Base-by-base conservation (phyloP, 805 yeast species). In the Yamadazyma paraphyllophila region DNA sequence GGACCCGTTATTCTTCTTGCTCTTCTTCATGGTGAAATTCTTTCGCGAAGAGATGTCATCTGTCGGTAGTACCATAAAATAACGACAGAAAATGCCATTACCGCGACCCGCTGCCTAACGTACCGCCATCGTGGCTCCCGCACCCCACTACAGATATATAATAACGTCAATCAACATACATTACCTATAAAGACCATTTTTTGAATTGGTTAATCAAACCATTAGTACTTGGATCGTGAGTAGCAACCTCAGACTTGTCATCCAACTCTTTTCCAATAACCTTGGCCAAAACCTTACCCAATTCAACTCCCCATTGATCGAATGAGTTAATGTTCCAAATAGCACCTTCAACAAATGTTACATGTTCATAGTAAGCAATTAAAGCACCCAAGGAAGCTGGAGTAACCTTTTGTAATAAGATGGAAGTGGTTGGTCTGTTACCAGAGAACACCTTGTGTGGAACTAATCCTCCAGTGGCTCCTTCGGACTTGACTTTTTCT, bases 231-330 rank as follows among this genome's bases (percentile, higher is more conserved):
- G 84, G 83, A 66, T 94, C 99, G 70, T 94, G 99, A 49, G 81
- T 63, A 30, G 73, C 65, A 45, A 86, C 82, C 45, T 73, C 69
- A 38, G 67, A 63, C 26, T 72, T 60, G 63, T 77, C 80, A 58
- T 86, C 87, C 64, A 94, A 82, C 74, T 94, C 97, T 60, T 80
- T 80, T 60, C 95, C 92, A 62, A 94, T 92, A 48, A 80, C 94
- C 83, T 94, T 94, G 65, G 99, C 99, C 65, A 94, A 82, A 44
- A 86, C 95, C 77, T 94, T 94, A 69, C 99, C 99, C 60, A 94
- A 86, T 77, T 94, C 99, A 62, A 94, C 99, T 73, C 99, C 99
- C 96, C 98, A 94, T 78, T 94, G 99, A 77, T 94, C 99, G 66
- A 89, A 94, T 14, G 98, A 92, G 83, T 94, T 94, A 77, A 94